phyloP scores from a whole-genome alignment of 768 basidiomycete species.

The Lentinula guzmanii region DNA sequence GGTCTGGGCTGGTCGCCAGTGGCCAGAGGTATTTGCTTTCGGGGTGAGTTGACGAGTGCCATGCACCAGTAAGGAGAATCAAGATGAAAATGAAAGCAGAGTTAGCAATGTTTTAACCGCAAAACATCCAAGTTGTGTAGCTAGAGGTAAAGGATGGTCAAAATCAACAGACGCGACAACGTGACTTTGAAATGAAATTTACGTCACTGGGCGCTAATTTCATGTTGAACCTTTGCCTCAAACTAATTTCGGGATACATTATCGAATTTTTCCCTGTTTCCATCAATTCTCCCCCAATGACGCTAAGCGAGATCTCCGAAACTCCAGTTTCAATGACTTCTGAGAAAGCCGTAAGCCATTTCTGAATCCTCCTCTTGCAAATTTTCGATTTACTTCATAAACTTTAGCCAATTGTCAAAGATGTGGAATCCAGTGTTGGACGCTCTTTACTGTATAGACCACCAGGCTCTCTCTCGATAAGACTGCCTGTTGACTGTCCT shows the following conservation, averaged over 20 bases:
- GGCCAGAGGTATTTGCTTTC: conserved; percentile 71
- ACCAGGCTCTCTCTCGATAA: not conserved
- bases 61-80: conserved; percentile 23
- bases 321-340: not conserved
- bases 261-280: not conserved
- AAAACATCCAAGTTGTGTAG: not conserved
- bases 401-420: not conserved
- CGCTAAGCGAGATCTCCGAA: not conserved
- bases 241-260: not conserved
- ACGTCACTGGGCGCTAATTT: not conserved
- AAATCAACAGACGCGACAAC: conserved; percentile 4
- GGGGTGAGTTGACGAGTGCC: conserved; percentile 64
- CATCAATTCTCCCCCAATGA: not conserved
- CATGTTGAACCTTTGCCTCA: not conserved
- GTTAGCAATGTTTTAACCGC: not conserved
- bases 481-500: not conserved
- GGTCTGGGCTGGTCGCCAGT: conserved; percentile 55
- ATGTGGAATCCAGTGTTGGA: not conserved
- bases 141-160: not conserved
- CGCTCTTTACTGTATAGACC: not conserved
- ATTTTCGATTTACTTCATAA: not conserved
- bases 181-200: not conserved
- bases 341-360: not conserved
- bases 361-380: not conserved
- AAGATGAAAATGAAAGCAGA: not conserved